phyloP scores from a whole-genome alignment of 768 basidiomycete genomes.

The Tylopilus subfusipes region DNA sequence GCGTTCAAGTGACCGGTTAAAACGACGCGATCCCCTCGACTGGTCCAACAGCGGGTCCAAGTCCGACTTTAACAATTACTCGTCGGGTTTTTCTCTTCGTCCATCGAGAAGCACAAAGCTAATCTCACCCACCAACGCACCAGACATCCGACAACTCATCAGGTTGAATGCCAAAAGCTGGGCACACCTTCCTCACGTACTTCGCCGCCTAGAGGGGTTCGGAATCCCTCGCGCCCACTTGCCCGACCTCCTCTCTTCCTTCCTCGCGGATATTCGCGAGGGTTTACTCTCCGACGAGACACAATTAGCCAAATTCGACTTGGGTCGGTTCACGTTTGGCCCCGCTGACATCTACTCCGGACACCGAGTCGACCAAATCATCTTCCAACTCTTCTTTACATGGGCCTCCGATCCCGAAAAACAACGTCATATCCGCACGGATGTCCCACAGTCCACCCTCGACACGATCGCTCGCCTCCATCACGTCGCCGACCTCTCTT shows the following conservation, averaged over 20 bases:
- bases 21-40: neutral
- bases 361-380: conserved; percentile 44
- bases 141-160: conserved; percentile 30
- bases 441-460: conserved; percentile 34
- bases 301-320: conserved; percentile 31
- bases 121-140: neutral
- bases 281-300: conserved; percentile 26
- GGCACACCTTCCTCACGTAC: conserved; percentile 33
- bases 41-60: conserved; percentile 1
- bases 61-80: neutral
- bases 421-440: conserved; percentile 21
- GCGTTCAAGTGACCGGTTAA: neutral
- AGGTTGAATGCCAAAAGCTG: conserved; percentile 37
- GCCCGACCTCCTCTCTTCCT: conserved; percentile 41
- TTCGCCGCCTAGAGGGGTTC: conserved; percentile 42
- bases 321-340: conserved; percentile 43
- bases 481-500: conserved; percentile 39
- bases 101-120: conserved; percentile 2
- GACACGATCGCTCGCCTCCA: conserved; percentile 37
- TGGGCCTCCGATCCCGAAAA: conserved; percentile 46
- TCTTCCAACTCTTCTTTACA: conserved; percentile 50
- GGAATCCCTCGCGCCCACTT: conserved; percentile 45
- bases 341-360: conserved; percentile 24
- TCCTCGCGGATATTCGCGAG: conserved; percentile 36
- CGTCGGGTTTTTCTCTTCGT: neutral